phyloP scores from a whole-genome alignment of 805 yeast genomes.

The Ogataea naganishii region DNA sequence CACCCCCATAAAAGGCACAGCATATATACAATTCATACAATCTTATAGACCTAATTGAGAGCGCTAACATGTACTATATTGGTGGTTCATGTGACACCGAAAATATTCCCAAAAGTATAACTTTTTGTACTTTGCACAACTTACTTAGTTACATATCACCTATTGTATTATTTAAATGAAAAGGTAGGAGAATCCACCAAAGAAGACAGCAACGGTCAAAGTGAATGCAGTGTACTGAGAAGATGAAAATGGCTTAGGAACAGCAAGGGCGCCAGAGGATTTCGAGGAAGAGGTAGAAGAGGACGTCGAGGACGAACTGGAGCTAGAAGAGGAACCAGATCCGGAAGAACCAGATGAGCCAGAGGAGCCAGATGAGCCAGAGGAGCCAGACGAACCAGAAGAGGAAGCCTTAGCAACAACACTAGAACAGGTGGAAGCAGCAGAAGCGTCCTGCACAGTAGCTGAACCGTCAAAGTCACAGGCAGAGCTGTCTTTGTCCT shows the following conservation, averaged over 20 bases:
- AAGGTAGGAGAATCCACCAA: slow-evolving; percentile 36
- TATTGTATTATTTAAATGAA: slow-evolving; percentile 14
- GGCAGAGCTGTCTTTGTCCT: slow-evolving; percentile 37
- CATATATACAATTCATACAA: too few relatives aligned
- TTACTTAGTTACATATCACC: slow-evolving; percentile 3
- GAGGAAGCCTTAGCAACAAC: slow-evolving; percentile 36
- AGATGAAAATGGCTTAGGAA: slow-evolving; percentile 7
- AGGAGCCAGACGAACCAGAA: slow-evolving; percentile 20
- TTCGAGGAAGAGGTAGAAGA: slow-evolving; percentile 14
- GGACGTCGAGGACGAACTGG: slow-evolving; percentile 15
- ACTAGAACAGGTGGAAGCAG: slow-evolving; percentile 37
- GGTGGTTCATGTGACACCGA: too few relatives aligned
- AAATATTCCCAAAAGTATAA: too few relatives aligned
- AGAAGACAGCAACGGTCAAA: slow-evolving; percentile 27
- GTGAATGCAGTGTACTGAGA: slow-evolving; percentile 25
- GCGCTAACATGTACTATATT: too few relatives aligned
- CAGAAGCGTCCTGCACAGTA: slow-evolving; percentile 31
- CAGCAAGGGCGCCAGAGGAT: slow-evolving; percentile 22
- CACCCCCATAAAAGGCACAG: too few relatives aligned
- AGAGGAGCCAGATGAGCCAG: slow-evolving; percentile 15
- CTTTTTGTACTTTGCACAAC: too few relatives aligned
- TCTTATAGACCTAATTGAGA: too few relatives aligned
- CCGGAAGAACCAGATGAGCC: slow-evolving; percentile 13
- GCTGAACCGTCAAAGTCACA: slow-evolving; percentile 73
- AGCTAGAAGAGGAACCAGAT: slow-evolving; percentile 15